These are phyloP conservation scores for Daedaleopsis nitida DNA, from an alignment of 768 basidiomycete species.

Conservation along the genomic window DNA sequence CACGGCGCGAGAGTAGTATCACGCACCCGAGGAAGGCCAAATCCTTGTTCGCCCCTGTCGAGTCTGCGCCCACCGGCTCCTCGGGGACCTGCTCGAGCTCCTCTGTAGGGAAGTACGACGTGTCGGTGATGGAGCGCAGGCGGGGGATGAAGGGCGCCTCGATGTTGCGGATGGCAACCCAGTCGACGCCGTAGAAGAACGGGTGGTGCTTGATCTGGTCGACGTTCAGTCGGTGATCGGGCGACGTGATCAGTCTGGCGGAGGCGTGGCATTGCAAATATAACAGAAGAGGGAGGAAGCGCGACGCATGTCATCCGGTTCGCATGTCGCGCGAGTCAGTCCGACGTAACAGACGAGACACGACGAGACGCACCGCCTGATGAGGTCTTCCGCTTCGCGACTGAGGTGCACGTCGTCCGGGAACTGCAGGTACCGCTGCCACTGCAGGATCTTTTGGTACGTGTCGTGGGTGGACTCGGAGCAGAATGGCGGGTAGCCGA, in stretches of 20 bases:
- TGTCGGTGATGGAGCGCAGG: conserved; percentile 89
- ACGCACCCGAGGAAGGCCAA: conserved; percentile 58
- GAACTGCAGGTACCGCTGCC: conserved; percentile 83
- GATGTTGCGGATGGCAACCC: conserved; percentile 83
- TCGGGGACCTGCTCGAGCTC: conserved; percentile 80
- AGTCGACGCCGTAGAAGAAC: conserved; percentile 97
- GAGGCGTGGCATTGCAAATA: neutral
- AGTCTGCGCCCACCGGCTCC: conserved; percentile 42
- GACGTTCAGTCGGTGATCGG: conserved; percentile 73
- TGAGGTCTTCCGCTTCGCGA: conserved; percentile 86
- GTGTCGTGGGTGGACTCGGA: conserved; percentile 97
- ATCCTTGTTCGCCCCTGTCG: conserved; percentile 50
- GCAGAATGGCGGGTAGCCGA: conserved; percentile 97
- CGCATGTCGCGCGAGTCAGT: neutral
- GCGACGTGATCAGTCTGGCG: conserved; percentile 76
- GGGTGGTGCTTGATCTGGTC: conserved; percentile 91
- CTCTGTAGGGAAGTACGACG: conserved; percentile 97
- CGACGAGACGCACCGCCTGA: conserved; percentile 61
- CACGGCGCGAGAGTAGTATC: neutral
- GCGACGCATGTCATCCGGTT: neutral
- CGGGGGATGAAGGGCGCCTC: conserved; percentile 97
- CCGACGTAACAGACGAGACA: neutral
- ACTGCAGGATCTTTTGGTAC: conserved; percentile 97
- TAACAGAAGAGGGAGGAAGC: neutral
- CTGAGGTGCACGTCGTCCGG: conserved; percentile 95